These are phyloP conservation scores for Aphanomyces cochlioides DNA, from an alignment of 352 stramenopile species.

Conservation along the genomic window DNA sequence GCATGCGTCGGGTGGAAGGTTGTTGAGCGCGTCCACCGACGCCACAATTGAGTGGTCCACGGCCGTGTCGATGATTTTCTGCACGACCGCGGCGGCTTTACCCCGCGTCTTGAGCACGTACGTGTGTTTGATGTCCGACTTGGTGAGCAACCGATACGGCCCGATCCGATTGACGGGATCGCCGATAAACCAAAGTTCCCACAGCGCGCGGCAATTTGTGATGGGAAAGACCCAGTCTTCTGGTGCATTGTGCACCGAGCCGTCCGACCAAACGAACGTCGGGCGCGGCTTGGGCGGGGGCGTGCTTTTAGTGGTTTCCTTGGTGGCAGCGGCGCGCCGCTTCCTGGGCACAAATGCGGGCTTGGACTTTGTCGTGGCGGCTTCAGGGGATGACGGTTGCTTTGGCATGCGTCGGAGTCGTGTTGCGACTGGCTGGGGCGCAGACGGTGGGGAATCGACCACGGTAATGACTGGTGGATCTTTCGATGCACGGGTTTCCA, in stretches of 20 bases:
- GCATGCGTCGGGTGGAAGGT: background rate
- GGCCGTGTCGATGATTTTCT: slow-evolving; percentile 17
- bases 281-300: background rate
- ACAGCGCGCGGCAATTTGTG: slow-evolving; percentile 10
- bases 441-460: background rate
- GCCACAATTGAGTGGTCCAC: slow-evolving; percentile 3
- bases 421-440: too few species aligned
- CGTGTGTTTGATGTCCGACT: slow-evolving; percentile 12
- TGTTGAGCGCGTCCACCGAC: background rate
- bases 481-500: background rate
- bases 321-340: background rate
- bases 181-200: slow-evolving; percentile 13
- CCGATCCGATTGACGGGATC: background rate
- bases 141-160: slow-evolving; percentile 12
- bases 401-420: background rate
- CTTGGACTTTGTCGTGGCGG: background rate
- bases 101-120: slow-evolving; percentile 16
- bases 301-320: background rate
- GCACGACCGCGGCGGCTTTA: slow-evolving; percentile 12
- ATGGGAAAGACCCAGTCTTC: slow-evolving; percentile 22
- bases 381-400: background rate
- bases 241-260: background rate
- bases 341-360: slow-evolving; percentile 16
- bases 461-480: background rate
- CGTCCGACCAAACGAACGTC: slow-evolving; percentile 4